Conservation (phyloP, 1,139 yeast genomes). For the Chernovozyma sophiae-reginae region DNA sequence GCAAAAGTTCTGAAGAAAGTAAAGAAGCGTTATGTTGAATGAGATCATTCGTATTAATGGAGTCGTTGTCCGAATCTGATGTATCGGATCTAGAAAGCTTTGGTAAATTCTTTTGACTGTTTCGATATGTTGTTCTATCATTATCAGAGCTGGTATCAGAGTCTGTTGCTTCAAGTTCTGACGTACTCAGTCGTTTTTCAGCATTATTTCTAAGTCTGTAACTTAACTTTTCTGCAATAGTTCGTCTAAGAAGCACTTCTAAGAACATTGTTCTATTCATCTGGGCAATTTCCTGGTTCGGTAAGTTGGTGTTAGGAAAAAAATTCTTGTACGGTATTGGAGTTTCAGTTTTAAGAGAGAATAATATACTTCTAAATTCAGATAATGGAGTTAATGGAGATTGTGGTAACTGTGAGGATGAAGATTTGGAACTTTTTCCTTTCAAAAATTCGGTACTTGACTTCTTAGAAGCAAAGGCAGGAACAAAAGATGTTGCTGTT, state of each 20-base stretch:
- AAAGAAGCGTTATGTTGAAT: conserved; percentile 31
- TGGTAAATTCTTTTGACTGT: conserved; percentile 4
- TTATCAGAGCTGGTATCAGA: conserved; percentile 4
- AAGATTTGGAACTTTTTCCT: neutral
- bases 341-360: conserved; percentile 16
- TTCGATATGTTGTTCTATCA: neutral
- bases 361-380: conserved; percentile 27
- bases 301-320: conserved; percentile 23
- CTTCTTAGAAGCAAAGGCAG: neutral
- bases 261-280: conserved; percentile 31
- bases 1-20: conserved; percentile 27
- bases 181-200: conserved; percentile 3
- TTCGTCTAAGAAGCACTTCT: conserved; percentile 37
- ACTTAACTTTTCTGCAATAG: conserved; percentile 41
- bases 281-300: conserved; percentile 20
- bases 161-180: conserved; percentile 5
- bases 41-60: conserved; percentile 29
- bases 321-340: conserved; percentile 26
- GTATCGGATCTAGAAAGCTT: conserved; percentile 7
- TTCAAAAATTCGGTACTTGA: neutral
- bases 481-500: neutral
- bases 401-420: neutral
- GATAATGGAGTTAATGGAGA: conserved; percentile 11
- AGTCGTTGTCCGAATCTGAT: conserved; percentile 18
- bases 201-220: conserved; percentile 26